Evolutionary conservation across 2,329 filamentous ascomycete genomes (phyloP).

Genomic region (Zymoseptoria crescenta): DNA sequence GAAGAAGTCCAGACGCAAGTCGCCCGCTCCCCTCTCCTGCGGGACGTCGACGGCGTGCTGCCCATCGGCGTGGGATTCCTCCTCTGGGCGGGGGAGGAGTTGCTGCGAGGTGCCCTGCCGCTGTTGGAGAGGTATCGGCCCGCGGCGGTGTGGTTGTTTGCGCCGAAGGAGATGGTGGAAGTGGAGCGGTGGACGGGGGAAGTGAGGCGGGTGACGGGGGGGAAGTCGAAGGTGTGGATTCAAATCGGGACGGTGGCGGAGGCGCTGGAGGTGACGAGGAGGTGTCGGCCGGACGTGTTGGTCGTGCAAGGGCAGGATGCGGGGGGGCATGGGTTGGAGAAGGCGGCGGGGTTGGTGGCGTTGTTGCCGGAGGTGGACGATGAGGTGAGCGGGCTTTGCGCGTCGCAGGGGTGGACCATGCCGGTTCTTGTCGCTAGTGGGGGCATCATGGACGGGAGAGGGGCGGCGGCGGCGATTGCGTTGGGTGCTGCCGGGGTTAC

Average conservation of each 20-base stretch:
- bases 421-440: conserved; percentile 49
- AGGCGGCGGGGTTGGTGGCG: conserved; percentile 47
- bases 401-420: conserved; percentile 6
- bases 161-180: conserved; percentile 41
- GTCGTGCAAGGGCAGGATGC: conserved; percentile 58
- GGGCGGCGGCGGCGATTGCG: conserved; percentile 48
- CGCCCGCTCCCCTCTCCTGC: conserved; percentile 14
- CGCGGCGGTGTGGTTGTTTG: conserved; percentile 60
- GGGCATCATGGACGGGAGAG: conserved; percentile 51
- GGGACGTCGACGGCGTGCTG: conserved; percentile 25
- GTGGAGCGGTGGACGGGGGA: conserved; percentile 28
- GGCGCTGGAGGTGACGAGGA: conserved; percentile 42
- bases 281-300: conserved; percentile 48
- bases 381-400: conserved; percentile 32
- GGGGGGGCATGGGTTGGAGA: conserved; percentile 53
- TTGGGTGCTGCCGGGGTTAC: conserved; percentile 48
- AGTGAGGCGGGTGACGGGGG: conserved; percentile 27
- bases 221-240: conserved; percentile 46
- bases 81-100: conserved; percentile 39
- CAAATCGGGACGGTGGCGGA: conserved; percentile 55
- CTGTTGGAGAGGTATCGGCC: conserved; percentile 45
- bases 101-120: conserved; percentile 40
- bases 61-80: conserved; percentile 58
- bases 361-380: conserved; percentile 52
- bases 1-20: conserved; percentile 21